These are phyloP conservation scores for Neurospora sp. DNA, from an alignment of 495 filamentous ascomycete species.

Conservation along the genomic window DNA sequence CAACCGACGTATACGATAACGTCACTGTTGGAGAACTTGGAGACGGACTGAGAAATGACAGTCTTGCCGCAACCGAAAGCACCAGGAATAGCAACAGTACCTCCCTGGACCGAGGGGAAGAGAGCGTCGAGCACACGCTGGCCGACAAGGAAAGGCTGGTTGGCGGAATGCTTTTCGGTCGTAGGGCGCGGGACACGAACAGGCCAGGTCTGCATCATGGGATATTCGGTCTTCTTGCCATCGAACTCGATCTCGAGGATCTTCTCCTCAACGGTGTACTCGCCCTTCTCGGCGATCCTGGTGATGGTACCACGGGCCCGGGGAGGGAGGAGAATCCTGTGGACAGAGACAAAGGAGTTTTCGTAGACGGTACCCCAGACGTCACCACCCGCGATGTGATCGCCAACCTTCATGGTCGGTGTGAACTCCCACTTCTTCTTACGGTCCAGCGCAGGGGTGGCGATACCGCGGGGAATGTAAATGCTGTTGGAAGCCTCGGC, in stretches of 20 bases:
- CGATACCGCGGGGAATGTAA: conserved; percentile 93
- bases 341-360: conserved; percentile 89
- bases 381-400: conserved; percentile 93
- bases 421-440: conserved; percentile 92
- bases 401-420: conserved; percentile 82
- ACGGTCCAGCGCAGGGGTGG: conserved; percentile 79
- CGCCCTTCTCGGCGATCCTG: conserved; percentile 74
- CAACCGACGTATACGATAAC: conserved; percentile 98
- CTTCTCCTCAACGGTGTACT: conserved; percentile 90
- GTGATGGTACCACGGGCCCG: conserved; percentile 87
- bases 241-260: conserved; percentile 95
- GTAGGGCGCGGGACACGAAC: conserved; percentile 89
- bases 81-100: conserved; percentile 95
- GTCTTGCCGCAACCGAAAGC: conserved; percentile 99
- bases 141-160: conserved; percentile 87
- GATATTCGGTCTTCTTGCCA: conserved; percentile 81
- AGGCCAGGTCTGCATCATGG: conserved; percentile 99
- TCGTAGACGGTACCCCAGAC: conserved; percentile 90
- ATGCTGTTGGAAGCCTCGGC: conserved; percentile 68
- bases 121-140: conserved; percentile 94
- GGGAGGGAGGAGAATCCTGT: conserved; percentile 92
- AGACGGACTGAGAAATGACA: conserved; percentile 94
- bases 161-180: conserved; percentile 78
- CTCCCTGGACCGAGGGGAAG: conserved; percentile 96
- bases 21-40: conserved; percentile 99